Evolutionary conservation across 257 asterid species (phyloP).

Genomic region (Solanum neorickii): DNA sequence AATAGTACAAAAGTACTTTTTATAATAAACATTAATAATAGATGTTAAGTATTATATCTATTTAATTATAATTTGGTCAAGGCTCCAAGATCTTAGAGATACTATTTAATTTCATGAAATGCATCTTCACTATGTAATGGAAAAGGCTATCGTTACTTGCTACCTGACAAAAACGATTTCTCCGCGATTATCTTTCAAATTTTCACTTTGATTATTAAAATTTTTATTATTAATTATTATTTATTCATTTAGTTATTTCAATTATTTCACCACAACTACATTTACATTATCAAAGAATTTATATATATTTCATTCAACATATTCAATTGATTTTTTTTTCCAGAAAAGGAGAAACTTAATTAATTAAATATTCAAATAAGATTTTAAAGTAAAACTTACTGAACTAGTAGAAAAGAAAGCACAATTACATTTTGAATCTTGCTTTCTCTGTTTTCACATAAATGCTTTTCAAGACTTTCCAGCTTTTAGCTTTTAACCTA

Average conservation of each 20-base stretch:
- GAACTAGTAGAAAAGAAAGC: not conserved
- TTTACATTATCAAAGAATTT: not conserved
- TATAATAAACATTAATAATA: too few species aligned
- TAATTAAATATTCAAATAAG: not conserved
- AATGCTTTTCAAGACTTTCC: conserved; percentile 21
- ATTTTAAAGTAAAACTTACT: not conserved
- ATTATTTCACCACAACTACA: not conserved
- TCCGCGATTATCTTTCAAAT: not conserved
- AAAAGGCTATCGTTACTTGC: not conserved
- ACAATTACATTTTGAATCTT: not conserved
- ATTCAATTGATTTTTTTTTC: not conserved
- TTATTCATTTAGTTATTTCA: not conserved
- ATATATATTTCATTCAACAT: not conserved
- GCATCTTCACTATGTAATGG: not conserved
- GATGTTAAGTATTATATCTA: not conserved
- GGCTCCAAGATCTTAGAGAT: not conserved
- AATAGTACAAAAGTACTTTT: not conserved
- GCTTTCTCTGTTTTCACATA: conserved; percentile 4
- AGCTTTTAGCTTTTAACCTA: conserved; percentile 19
- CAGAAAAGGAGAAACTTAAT: not conserved
- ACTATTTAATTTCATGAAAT: not conserved
- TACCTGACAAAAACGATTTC: not conserved
- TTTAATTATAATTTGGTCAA: not conserved
- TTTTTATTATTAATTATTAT: too few species aligned
- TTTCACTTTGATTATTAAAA: too few species aligned